Conservation (phyloP, 2,329 filamentous ascomycete genomes). For the Neopestalotiopsis sp. region DNA sequence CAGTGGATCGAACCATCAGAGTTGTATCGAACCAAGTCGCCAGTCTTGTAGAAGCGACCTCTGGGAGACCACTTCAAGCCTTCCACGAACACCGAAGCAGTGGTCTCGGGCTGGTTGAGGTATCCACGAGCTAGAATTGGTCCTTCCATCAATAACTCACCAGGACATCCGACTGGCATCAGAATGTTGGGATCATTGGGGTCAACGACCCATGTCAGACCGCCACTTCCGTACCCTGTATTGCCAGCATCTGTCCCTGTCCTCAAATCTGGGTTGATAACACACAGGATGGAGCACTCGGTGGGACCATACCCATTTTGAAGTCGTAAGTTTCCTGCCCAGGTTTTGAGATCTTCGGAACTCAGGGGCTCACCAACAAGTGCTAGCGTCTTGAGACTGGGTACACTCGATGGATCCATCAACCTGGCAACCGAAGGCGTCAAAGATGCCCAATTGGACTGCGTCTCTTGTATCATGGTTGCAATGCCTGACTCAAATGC, state of each 20-base stretch:
- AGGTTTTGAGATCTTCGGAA: conserved; percentile 10
- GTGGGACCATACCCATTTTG: conserved; percentile 16
- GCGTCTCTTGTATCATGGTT: conserved; percentile 14
- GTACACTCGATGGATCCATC: conserved; percentile 14
- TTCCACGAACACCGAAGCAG: conserved; percentile 27
- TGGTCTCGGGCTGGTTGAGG: conserved; percentile 28
- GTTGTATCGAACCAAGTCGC: conserved; percentile 30
- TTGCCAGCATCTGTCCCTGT: conserved; percentile 9
- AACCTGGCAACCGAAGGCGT: conserved; percentile 17
- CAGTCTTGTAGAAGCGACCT: conserved; percentile 21
- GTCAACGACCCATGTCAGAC: conserved; percentile 20
- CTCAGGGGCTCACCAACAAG: conserved; percentile 16
- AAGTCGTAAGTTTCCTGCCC: conserved; percentile 10
- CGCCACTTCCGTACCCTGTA: conserved; percentile 16
- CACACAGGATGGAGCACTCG: conserved; percentile 3
- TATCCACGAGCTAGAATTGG: conserved; percentile 33
- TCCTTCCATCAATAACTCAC: conserved; percentile 23
- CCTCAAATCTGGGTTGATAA: conserved; percentile 6
- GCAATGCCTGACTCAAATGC: conserved; percentile 5
- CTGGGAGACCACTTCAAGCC: conserved; percentile 20
- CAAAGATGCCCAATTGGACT: conserved; percentile 16
- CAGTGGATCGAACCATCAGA: conserved; percentile 36
- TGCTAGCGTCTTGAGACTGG: conserved; percentile 13
- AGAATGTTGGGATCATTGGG: conserved; percentile 19
- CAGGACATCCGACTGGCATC: conserved; percentile 16